Evolutionary conservation across 495 filamentous ascomycete genomes (phyloP), one percentile per base, ranked within the genome.

Genomic region (Hypoxylon crocopeplum): DNA sequence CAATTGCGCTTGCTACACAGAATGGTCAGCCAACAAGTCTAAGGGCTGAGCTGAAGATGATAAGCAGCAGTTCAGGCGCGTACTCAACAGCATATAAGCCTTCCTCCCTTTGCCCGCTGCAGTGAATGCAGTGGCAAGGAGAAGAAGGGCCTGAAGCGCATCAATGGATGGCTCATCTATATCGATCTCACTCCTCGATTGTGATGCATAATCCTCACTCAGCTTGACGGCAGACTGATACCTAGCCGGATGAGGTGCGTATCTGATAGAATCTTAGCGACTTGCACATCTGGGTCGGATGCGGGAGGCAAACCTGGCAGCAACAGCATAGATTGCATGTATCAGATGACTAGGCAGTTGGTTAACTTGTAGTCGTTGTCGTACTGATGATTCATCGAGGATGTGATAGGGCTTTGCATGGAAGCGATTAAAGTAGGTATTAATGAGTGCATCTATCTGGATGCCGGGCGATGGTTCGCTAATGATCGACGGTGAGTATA

Each of bases 41-140:
- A 24, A 7, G 8, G 19, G 19, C 37, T 59, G 37, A 38, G 36
- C 22, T 39, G 17, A 25, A 36, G 17, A 21, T 25, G 5, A 17
- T n/a, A 16, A n/a, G n/a, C 34, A 4, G 20, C 19, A 11, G 22
- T 24, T 25, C 16, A 11, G 12, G 4, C 42, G 67, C 82, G 5
- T 84, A 92, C 89, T 81, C 36, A 95, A 73, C 15, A 90, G 80
- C 90, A 95, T 95, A 63, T 91, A 93, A 1, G 88, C 86, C 69
- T 89, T 92, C 75, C 89, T 93, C 17, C 90, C 88, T 60, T 87
- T 84, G n/a, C 90, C 89, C 19, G 84, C 78, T 13, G 88, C 90
- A 40, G 86, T 91, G 64, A 84, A 90, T 2, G 88, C 84, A 65
- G 87, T 86, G 2, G 85, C 85, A 1, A 95, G 82, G n/a, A 95